These are phyloP conservation scores for Pichia sp. DNA, from an alignment of 1,139 yeast species.

Conservation along the genomic window DNA sequence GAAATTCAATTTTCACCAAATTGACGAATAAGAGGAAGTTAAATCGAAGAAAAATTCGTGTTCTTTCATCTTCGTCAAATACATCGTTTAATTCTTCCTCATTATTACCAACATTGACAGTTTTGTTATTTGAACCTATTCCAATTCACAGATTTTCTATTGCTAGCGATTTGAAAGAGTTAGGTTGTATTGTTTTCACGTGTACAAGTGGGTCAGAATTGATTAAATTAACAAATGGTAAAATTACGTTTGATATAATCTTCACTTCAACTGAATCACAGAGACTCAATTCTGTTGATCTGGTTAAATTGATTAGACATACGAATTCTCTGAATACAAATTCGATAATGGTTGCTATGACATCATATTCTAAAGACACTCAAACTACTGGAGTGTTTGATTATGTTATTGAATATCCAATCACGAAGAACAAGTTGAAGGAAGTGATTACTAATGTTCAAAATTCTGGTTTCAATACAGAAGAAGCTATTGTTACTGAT, in stretches of 20 bases:
- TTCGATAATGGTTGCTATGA: conserved; percentile 74
- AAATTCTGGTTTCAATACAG: conserved; percentile 15
- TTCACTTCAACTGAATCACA: conserved; percentile 68
- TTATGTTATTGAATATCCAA: conserved; percentile 71
- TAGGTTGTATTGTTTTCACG: conserved; percentile 78
- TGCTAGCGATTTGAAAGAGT: conserved; percentile 53
- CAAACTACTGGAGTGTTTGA: conserved; percentile 51
- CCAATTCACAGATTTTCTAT: conserved; percentile 73
- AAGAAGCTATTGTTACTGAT: conserved; percentile 28
- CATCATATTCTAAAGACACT: conserved; percentile 70
- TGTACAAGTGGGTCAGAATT: conserved; percentile 79
- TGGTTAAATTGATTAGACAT: conserved; percentile 66
- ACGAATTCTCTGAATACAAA: conserved; percentile 69
- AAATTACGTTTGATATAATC: conserved; percentile 76
- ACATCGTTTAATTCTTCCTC: conserved; percentile 1
- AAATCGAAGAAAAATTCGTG: conserved; percentile 4
- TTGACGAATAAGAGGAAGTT: conserved; percentile 32
- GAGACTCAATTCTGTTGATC: conserved; percentile 56
- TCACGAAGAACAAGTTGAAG: conserved; percentile 38
- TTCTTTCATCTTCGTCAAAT: conserved; percentile 16
- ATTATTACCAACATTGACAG: conserved; percentile 23
- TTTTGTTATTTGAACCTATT: conserved; percentile 79
- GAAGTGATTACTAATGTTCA: conserved; percentile 16
- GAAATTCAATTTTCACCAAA: conserved; percentile 43
- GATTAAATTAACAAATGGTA: conserved; percentile 74